These are phyloP conservation scores for Trichomonas gallinae DNA, from an alignment of 208 protist species.

Conservation along the genomic window DNA sequence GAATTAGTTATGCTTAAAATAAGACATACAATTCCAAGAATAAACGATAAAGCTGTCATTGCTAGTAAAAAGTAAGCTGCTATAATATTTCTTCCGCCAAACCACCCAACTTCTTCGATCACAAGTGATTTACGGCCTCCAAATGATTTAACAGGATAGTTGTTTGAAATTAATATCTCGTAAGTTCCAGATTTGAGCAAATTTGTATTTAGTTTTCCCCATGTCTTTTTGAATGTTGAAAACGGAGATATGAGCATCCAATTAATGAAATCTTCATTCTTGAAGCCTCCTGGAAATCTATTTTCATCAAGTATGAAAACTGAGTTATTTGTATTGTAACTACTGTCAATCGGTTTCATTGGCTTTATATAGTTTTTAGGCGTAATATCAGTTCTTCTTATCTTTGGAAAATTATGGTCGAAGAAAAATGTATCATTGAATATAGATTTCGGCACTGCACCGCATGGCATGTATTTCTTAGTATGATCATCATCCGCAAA, in stretches of 20 bases:
- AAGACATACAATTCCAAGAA: too few relatives aligned
- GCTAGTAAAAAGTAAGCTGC: neutral
- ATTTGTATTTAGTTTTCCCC: neutral
- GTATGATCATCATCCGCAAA: neutral
- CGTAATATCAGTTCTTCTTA: neutral
- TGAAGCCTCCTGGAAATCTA: neutral
- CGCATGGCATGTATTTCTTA: neutral
- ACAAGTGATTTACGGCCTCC: neutral
- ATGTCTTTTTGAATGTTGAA: neutral
- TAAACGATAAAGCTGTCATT: neutral
- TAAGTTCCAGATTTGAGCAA: neutral
- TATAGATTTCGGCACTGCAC: neutral
- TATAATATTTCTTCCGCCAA: neutral
- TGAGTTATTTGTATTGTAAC: neutral
- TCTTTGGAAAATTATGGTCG: neutral
- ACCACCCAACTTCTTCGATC: neutral
- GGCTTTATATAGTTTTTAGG: neutral
- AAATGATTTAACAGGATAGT: neutral
- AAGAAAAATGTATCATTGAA: neutral
- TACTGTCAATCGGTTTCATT: neutral
- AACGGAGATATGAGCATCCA: neutral
- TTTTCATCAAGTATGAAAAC: neutral
- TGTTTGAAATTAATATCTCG: neutral
- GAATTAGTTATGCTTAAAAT: neutral
- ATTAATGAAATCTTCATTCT: neutral